Conservation (phyloP, 371 early-diverging fungal genomes). For the Mucor saturninus region DNA sequence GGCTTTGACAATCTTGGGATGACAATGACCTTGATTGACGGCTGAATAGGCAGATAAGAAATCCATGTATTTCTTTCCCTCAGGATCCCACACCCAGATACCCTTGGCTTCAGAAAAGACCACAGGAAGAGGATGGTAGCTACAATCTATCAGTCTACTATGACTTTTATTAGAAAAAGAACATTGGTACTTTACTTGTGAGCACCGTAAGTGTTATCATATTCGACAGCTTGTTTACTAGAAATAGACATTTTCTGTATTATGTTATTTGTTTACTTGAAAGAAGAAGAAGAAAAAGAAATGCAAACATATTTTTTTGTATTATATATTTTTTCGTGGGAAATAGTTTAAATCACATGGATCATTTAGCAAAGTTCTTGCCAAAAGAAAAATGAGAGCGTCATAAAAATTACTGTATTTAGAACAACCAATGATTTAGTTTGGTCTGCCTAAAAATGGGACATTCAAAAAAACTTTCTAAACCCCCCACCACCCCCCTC, state of each 20-base stretch:
- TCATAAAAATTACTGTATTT: too few species aligned
- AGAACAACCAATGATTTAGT: too few species aligned
- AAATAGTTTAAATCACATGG: too few species aligned
- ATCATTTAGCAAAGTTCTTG: too few species aligned
- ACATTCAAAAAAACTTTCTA: too few species aligned
- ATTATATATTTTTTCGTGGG: background rate
- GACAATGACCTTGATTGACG: constrained; percentile 97
- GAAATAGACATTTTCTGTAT: constrained; percentile 24
- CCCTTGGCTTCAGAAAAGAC: constrained; percentile 93
- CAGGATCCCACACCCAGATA: constrained; percentile 94
- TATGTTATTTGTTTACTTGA: background rate
- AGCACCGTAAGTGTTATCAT: constrained; percentile 80
- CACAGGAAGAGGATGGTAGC: constrained; percentile 97
- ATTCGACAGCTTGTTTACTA: constrained; percentile 65
- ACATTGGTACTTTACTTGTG: constrained; percentile 69
- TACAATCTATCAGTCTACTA: constrained; percentile 26
- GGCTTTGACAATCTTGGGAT: constrained; percentile 94
- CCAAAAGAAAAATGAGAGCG: too few species aligned
- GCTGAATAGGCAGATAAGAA: constrained; percentile 97
- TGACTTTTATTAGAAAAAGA: background rate
- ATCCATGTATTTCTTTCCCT: constrained; percentile 94
- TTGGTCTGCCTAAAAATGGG: too few species aligned
- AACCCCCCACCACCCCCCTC: too few species aligned
- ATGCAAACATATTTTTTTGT: background rate
- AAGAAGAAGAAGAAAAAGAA: constrained; percentile 16